phyloP scores from a whole-genome alignment of 2,329 filamentous ascomycete genomes.

The Penicillium decumbens region DNA sequence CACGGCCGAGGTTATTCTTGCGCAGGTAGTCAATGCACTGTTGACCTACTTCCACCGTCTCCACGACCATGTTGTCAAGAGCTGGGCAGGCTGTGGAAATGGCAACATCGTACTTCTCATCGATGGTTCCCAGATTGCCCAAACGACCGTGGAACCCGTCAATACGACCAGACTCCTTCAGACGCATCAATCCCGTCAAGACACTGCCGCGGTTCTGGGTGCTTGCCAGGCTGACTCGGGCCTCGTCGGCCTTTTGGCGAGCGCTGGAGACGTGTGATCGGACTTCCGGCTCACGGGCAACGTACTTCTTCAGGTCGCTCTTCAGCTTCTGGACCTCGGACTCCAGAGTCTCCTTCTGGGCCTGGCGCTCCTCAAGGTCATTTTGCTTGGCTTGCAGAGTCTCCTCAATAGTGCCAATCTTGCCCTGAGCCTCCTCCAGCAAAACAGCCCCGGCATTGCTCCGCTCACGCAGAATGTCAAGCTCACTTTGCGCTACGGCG shows the following conservation, averaged over 20 bases:
- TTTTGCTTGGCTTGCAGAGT: conserved; percentile 64
- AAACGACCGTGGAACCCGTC: conserved; percentile 95
- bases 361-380: conserved; percentile 71
- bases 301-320: conserved; percentile 66
- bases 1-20: conserved; percentile 94
- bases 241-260: conserved; percentile 93
- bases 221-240: conserved; percentile 79
- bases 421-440: conserved; percentile 74
- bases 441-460: conserved; percentile 81
- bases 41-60: conserved; percentile 91
- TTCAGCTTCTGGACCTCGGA: conserved; percentile 69
- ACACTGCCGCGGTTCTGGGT: conserved; percentile 93
- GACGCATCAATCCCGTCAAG: conserved; percentile 81
- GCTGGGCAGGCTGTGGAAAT: conserved; percentile 92
- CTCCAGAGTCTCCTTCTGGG: conserved; percentile 66
- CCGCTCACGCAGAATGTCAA: conserved; percentile 85
- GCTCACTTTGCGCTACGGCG: conserved; percentile 88
- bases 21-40: conserved; percentile 97
- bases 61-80: conserved; percentile 93
- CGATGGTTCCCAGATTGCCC: conserved; percentile 89
- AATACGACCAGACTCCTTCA: conserved; percentile 93
- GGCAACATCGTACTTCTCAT: conserved; percentile 91
- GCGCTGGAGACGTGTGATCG: conserved; percentile 81
- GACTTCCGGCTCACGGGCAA: conserved; percentile 73
- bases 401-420: conserved; percentile 69